Evolutionary conservation across 768 basidiomycete genomes (phyloP).

Genomic region (Mycena haematopus): DNA sequence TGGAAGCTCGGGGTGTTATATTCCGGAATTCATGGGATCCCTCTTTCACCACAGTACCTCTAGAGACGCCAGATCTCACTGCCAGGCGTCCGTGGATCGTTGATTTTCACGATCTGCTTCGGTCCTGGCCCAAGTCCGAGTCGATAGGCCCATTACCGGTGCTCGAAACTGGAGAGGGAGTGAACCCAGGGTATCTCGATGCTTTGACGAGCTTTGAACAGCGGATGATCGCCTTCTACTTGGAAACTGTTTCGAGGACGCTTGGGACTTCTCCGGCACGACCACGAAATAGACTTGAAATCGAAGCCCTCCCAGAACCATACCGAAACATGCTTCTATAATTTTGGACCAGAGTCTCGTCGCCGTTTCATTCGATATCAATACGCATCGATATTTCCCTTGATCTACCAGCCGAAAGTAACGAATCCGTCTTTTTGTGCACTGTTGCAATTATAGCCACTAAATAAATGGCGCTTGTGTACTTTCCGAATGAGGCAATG

Average conservation of each 20-base stretch:
- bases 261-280: slow-evolving; percentile 13
- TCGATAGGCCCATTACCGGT: background rate
- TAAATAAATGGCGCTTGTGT: no score
- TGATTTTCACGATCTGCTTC: slow-evolving; percentile 10
- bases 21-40: slow-evolving; percentile 18
- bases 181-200: slow-evolving; percentile 1
- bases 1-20: slow-evolving; percentile 3
- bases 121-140: slow-evolving; percentile 16
- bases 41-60: slow-evolving; percentile 13
- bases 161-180: background rate
- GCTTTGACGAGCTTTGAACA: slow-evolving; percentile 9
- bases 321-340: slow-evolving; percentile 9
- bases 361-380: background rate
- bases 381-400: no score
- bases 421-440: no score
- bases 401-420: no score
- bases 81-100: slow-evolving; percentile 14
- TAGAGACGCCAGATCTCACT: slow-evolving; percentile 7
- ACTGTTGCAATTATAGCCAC: no score
- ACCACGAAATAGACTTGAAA: slow-evolving; percentile 10
- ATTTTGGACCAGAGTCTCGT: background rate
- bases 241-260: slow-evolving; percentile 14
- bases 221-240: slow-evolving; percentile 20
- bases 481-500: no score
- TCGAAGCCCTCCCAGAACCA: slow-evolving; percentile 7